phyloP scores from a whole-genome alignment of 2,329 filamentous ascomycete species.

The Fusarium keratoplasticum region DNA sequence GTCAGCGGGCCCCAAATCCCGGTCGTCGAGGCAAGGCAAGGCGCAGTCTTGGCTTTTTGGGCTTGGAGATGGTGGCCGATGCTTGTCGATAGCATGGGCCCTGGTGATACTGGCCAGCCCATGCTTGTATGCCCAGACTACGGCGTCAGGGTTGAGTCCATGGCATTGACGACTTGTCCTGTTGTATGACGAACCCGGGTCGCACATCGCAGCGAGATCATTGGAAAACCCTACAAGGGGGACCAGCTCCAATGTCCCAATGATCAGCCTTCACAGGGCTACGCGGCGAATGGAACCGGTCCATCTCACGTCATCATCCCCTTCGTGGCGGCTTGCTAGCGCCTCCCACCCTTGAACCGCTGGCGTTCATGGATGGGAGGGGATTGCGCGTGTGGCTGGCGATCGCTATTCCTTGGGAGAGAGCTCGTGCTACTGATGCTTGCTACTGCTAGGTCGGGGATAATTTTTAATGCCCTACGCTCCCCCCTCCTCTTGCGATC shows the following conservation, averaged over 20 bases:
- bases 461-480: slow-evolving; percentile 5
- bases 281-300: slow-evolving; percentile 22
- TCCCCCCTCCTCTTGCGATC: slow-evolving; percentile 1
- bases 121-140: not conserved
- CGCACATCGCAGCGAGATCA: not conserved
- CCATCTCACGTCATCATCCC: slow-evolving; percentile 43
- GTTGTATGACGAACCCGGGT: not conserved
- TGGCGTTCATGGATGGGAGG: slow-evolving; percentile 4
- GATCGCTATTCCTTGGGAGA: not conserved
- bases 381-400: slow-evolving; percentile 16
- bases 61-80: not conserved
- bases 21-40: not conserved
- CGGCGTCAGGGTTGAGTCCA: slow-evolving; percentile 14
- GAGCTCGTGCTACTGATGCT: not conserved
- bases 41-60: not conserved
- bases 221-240: not conserved
- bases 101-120: too few relatives aligned
- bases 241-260: slow-evolving; percentile 1
- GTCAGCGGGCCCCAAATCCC: not conserved
- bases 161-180: not conserved
- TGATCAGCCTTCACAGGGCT: not conserved
- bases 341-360: slow-evolving; percentile 8
- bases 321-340: slow-evolving; percentile 27
- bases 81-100: not conserved
- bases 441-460: not conserved